These are phyloP conservation scores for Aspergillus biplanus DNA, from an alignment of 495 filamentous ascomycete genomes.

Conservation along the genomic window DNA sequence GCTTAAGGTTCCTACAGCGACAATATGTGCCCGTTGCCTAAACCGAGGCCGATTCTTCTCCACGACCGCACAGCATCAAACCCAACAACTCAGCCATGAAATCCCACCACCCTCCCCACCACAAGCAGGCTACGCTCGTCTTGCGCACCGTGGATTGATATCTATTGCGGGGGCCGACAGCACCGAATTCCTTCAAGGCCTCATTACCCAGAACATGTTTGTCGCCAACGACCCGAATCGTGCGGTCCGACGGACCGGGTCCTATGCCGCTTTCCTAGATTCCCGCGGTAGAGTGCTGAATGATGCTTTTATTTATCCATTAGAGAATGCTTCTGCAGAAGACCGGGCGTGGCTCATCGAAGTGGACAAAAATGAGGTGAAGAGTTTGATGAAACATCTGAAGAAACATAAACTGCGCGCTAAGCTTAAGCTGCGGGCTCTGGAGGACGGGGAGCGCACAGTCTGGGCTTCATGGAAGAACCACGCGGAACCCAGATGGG, in stretches of 20 bases:
- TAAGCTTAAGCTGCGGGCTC: constrained; percentile 68
- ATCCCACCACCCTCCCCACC: constrained; percentile 38
- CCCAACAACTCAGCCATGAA: constrained; percentile 27
- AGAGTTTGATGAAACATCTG: constrained; percentile 67
- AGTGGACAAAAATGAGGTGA: constrained; percentile 68
- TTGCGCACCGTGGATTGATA: constrained; percentile 76
- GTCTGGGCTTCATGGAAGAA: constrained; percentile 73
- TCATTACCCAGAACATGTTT: constrained; percentile 76
- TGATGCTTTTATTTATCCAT: constrained; percentile 87
- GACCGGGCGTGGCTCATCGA: constrained; percentile 78
- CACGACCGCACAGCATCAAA: constrained; percentile 28
- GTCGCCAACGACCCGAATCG: constrained; percentile 43
- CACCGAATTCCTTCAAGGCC: constrained; percentile 82
- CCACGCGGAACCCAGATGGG: constrained; percentile 47
- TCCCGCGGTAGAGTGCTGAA: constrained; percentile 81
- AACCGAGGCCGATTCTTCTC: constrained; percentile 35
- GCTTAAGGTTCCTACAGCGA: constrained; percentile 27
- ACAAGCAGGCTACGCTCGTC: constrained; percentile 45
- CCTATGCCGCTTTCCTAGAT: constrained; percentile 84
- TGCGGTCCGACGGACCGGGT: constrained; percentile 44
- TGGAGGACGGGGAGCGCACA: constrained; percentile 63
- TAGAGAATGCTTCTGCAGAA: constrained; percentile 27
- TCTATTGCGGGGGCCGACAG: constrained; percentile 78
- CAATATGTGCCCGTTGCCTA: constrained; percentile 35
- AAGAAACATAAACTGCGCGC: constrained; percentile 81